These are phyloP conservation scores for Catunica adiposa DNA, from an alignment of 2,329 filamentous ascomycete genomes.

Conservation along the genomic window DNA sequence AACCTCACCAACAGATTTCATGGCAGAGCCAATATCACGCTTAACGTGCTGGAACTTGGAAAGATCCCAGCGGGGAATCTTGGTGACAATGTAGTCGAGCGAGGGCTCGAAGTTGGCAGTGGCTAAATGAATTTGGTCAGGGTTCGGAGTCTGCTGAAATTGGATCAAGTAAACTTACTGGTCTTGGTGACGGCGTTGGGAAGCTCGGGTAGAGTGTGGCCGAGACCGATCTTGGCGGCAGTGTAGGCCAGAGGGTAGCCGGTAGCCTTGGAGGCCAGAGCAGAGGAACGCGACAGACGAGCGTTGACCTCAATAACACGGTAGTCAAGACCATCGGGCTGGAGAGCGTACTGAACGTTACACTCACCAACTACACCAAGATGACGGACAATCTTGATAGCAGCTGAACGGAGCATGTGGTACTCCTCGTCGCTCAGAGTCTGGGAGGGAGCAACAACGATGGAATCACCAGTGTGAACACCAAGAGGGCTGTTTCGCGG, in stretches of 20 bases:
- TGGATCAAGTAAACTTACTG: slow-evolving; percentile 23
- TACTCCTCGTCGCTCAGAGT: slow-evolving; percentile 97
- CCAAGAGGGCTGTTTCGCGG: slow-evolving; percentile 73
- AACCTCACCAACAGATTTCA: slow-evolving; percentile 98
- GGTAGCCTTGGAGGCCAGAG: slow-evolving; percentile 92
- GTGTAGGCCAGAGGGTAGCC: slow-evolving; percentile 96
- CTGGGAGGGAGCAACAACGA: slow-evolving; percentile 92
- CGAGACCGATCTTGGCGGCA: slow-evolving; percentile 93
- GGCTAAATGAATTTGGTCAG: slow-evolving; percentile 22
- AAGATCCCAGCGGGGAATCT: slow-evolving; percentile 96
- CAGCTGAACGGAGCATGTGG: slow-evolving; percentile 94
- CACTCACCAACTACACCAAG: slow-evolving; percentile 95
- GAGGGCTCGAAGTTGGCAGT: slow-evolving; percentile 98
- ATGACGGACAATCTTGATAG: slow-evolving; percentile 96
- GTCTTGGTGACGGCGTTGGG: slow-evolving; percentile 98
- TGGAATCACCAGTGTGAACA: slow-evolving; percentile 96
- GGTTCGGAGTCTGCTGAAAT: not conserved
- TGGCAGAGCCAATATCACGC: slow-evolving; percentile 88
- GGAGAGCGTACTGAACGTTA: slow-evolving; percentile 94
- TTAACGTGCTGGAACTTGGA: slow-evolving; percentile 99
- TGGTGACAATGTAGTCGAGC: slow-evolving; percentile 93
- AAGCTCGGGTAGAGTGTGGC: slow-evolving; percentile 84
- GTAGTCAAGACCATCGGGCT: slow-evolving; percentile 94
- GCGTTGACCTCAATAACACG: slow-evolving; percentile 98
- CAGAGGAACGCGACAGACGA: slow-evolving; percentile 91